These are phyloP conservation scores for Sinapis alba DNA, from an alignment of 441 rosid species.

Conservation along the genomic window DNA sequence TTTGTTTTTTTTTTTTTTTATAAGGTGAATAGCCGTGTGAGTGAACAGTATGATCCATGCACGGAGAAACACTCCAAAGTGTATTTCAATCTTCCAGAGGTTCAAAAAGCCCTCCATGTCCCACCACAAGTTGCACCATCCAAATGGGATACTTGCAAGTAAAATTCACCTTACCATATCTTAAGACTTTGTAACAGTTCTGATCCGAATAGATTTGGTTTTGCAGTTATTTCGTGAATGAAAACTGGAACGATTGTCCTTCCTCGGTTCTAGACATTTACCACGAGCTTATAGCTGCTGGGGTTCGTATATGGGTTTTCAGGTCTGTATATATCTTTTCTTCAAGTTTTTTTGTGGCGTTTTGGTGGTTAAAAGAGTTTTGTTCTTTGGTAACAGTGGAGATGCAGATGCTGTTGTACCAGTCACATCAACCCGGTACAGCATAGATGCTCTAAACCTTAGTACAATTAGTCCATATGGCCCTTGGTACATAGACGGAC, in stretches of 20 bases:
- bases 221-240: constrained; percentile 51
- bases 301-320: constrained; percentile 90
- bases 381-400: constrained; percentile 55
- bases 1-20: constrained; percentile 9
- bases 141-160: constrained; percentile 54
- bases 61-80: constrained; percentile 74
- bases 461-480: constrained; percentile 63
- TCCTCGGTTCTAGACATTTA: constrained; percentile 73
- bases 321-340: constrained; percentile 47
- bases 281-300: constrained; percentile 68
- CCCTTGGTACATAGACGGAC: constrained; percentile 83
- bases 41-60: constrained; percentile 93
- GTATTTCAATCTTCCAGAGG: constrained; percentile 86
- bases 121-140: constrained; percentile 59
- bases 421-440: constrained; percentile 85
- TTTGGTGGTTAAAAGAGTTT: neutral
- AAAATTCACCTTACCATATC: neutral
- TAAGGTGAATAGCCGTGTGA: constrained; percentile 58
- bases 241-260: constrained; percentile 73
- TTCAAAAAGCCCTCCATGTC: constrained; percentile 84
- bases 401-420: constrained; percentile 90
- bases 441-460: constrained; percentile 80
- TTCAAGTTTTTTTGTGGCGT: neutral
- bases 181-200: constrained; percentile 12
- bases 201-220: constrained; percentile 17